These are phyloP conservation scores for Diaporthe amygdali DNA, from an alignment of 2,329 filamentous ascomycete genomes.

Conservation along the genomic window DNA sequence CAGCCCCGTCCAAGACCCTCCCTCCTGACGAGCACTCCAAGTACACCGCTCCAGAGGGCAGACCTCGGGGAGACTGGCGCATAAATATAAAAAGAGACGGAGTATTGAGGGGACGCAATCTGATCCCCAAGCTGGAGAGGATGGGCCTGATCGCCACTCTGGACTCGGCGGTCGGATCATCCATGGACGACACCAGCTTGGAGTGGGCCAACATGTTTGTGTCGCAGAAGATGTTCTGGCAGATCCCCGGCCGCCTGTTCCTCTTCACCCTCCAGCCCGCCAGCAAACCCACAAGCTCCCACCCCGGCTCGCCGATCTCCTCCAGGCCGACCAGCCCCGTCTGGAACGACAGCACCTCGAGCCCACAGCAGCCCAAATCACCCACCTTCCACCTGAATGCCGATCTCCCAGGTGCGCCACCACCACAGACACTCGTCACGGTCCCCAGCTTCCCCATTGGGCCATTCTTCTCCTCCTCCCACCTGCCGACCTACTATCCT, in stretches of 20 bases:
- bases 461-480: constrained; percentile 81
- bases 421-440: constrained; percentile 39
- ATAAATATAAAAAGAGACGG: constrained; percentile 86
- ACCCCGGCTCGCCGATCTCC: constrained; percentile 55
- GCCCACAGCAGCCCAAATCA: constrained; percentile 30
- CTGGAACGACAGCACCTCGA: constrained; percentile 34
- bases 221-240: constrained; percentile 85
- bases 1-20: constrained; percentile 70
- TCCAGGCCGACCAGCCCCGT: constrained; percentile 61
- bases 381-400: constrained; percentile 32
- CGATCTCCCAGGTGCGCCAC: constrained; percentile 46
- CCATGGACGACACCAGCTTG: constrained; percentile 63
- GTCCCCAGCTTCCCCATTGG: constrained; percentile 55
- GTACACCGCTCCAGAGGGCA: constrained; percentile 70
- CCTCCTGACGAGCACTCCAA: constrained; percentile 63
- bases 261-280: constrained; percentile 81
- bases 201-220: constrained; percentile 85
- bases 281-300: constrained; percentile 41
- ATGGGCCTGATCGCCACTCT: constrained; percentile 85
- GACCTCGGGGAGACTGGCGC: constrained; percentile 84
- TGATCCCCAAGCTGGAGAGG: constrained; percentile 88
- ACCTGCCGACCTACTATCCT: constrained; percentile 90
- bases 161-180: constrained; percentile 75
- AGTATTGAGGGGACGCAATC: constrained; percentile 81
- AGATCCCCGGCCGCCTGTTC: constrained; percentile 84